Percentiles rank a stretch among this genome's conserved stretches.
Evolutionary conservation across 306 rosid genomes (phyloP).

Genomic region (Prunus davidiana): DNA sequence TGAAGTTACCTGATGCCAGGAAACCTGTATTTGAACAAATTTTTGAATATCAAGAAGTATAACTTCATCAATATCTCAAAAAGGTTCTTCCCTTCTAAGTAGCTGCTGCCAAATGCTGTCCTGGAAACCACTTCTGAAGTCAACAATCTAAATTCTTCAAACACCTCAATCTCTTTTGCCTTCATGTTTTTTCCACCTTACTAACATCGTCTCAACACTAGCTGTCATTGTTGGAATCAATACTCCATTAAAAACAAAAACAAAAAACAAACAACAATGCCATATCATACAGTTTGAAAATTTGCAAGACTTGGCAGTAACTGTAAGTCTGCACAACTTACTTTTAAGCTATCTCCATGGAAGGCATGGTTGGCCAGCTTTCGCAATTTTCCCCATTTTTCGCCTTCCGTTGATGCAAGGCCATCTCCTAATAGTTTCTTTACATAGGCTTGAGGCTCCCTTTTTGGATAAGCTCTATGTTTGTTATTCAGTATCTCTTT

Average conservation of each 20-base stretch:
- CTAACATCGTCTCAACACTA: slow-evolving; percentile 15
- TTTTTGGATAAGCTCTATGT: slow-evolving; percentile 13
- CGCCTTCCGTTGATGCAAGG: slow-evolving; percentile 15
- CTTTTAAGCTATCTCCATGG: slow-evolving; percentile 24
- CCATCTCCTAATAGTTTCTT: slow-evolving; percentile 36
- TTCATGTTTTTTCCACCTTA: slow-evolving; percentile 21
- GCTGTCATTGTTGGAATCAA: slow-evolving; percentile 20
- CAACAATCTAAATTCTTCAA: slow-evolving; percentile 19
- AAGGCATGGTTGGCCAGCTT: slow-evolving; percentile 20
- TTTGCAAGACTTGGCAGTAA: background rate
- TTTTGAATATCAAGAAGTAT: background rate
- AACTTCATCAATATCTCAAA: slow-evolving; percentile 20
- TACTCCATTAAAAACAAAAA: background rate
- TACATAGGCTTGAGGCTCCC: background rate
- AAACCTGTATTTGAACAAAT: background rate
- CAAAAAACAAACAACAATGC: background rate
- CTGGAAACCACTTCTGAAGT: slow-evolving; percentile 26
- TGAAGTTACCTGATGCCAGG: slow-evolving; percentile 24
- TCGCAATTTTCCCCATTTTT: slow-evolving; percentile 25
- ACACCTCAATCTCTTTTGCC: slow-evolving; percentile 26
- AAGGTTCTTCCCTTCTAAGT: slow-evolving; percentile 27
- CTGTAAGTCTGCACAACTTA: background rate
- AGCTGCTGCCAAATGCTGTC: slow-evolving; percentile 28
- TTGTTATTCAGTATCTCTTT: slow-evolving; percentile 29
- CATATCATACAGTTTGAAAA: background rate